These are phyloP conservation scores for Gaeumannomyces tritici DNA, from an alignment of 2,329 filamentous ascomycete genomes.

Conservation along the genomic window DNA sequence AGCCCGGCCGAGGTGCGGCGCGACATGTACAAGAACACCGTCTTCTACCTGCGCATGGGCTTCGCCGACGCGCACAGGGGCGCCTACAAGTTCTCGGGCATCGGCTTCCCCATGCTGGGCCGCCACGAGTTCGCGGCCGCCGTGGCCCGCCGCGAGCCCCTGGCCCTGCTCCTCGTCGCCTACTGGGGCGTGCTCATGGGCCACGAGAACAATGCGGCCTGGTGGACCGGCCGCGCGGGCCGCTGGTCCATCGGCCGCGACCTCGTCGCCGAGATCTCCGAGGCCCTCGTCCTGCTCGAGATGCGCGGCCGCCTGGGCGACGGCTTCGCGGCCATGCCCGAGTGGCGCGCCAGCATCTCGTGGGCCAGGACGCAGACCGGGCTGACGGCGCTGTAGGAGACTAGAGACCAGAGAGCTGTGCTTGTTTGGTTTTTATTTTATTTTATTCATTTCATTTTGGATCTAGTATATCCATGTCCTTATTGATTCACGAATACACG, in stretches of 20 bases:
- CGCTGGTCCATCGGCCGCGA: neutral
- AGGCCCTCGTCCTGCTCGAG: slow-evolving; percentile 2
- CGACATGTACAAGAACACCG: slow-evolving; percentile 4
- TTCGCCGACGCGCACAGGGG: slow-evolving; percentile 2
- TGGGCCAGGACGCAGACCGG: slow-evolving; percentile 3
- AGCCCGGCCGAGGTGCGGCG: slow-evolving; percentile 1
- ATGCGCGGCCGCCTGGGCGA: slow-evolving; percentile 4
- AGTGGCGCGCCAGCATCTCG: slow-evolving; percentile 2
- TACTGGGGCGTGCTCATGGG: slow-evolving; percentile 4
- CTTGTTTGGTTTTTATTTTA: too few relatives aligned
- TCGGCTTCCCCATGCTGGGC: slow-evolving; percentile 3
- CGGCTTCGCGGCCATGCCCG: slow-evolving; percentile 2
- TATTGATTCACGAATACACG: too few relatives aligned
- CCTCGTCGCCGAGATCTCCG: slow-evolving; percentile 4
- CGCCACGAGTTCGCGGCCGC: slow-evolving; percentile 1
- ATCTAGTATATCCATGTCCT: too few relatives aligned
- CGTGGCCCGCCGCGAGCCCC: slow-evolving; percentile 2
- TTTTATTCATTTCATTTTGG: too few relatives aligned
- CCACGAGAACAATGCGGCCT: slow-evolving; percentile 2
- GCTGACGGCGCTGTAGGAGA: neutral
- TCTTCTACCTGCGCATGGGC: slow-evolving; percentile 2
- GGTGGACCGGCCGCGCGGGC: neutral
- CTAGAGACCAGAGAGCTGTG: neutral
- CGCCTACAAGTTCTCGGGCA: slow-evolving; percentile 1
- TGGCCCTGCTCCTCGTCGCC: slow-evolving; percentile 1